A percentile compares a stretch with the other conserved stretches of the same genome.
These are phyloP conservation scores for Populus hybrid DNA, from an alignment of 441 rosid genomes.

Conservation along the genomic window DNA sequence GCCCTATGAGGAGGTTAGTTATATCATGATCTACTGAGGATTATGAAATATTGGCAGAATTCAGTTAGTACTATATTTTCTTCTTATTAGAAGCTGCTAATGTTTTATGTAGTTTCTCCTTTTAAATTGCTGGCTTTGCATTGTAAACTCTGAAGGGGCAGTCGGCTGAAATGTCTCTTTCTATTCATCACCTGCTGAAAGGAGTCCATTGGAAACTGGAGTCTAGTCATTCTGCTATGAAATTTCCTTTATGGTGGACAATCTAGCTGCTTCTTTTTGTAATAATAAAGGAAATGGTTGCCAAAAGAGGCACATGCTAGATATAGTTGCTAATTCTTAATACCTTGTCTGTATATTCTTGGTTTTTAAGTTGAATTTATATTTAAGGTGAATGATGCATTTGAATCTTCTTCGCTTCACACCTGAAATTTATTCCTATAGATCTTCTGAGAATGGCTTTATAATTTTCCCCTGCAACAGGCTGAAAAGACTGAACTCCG, in stretches of 20 bases:
- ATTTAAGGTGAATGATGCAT: not conserved
- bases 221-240: too few species aligned
- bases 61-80: not conserved
- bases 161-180: not conserved
- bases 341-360: not conserved
- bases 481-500: slow-evolving; percentile 85
- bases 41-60: not conserved
- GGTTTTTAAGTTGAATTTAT: not conserved
- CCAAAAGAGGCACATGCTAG: not conserved
- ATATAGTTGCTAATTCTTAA: not conserved
- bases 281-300: not conserved
- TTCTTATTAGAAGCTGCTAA: not conserved
- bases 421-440: not conserved
- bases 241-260: not conserved
- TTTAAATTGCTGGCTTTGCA: not conserved
- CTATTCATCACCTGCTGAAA: not conserved
- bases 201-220: not conserved
- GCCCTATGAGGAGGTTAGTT: not conserved
- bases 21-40: not conserved
- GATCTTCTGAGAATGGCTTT: not conserved
- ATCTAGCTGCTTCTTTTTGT: not conserved
- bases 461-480: slow-evolving; percentile 32
- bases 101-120: not conserved
- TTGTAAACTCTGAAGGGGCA: not conserved
- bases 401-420: not conserved